Conservation (phyloP, 2,329 filamentous ascomycete genomes). For the Stylonectria norvegica region DNA sequence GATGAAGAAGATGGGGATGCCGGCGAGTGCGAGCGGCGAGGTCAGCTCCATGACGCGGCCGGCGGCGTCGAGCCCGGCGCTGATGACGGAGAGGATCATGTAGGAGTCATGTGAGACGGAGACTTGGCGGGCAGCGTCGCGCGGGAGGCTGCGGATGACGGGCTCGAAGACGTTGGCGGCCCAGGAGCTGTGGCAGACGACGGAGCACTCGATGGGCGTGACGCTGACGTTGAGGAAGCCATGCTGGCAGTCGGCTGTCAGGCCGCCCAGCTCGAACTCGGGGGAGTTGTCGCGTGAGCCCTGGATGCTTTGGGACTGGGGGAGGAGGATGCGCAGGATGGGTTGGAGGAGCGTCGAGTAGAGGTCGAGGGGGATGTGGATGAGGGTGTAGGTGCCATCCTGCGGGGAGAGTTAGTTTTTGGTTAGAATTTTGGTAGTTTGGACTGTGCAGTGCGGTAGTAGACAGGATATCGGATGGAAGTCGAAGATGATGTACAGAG, state of each 20-base stretch:
- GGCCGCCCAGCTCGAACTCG: slow-evolving; percentile 42
- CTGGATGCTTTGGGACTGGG: slow-evolving; percentile 48
- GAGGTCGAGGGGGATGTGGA: slow-evolving; percentile 81
- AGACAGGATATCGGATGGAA: no score
- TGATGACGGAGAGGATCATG: slow-evolving; percentile 84
- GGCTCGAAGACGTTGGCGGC: slow-evolving; percentile 74
- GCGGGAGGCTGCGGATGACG: slow-evolving; percentile 61
- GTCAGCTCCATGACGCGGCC: slow-evolving; percentile 89
- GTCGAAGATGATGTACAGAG: no score
- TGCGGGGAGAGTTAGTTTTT: slow-evolving; percentile 37
- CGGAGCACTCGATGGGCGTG: slow-evolving; percentile 86
- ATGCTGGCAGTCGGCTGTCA: slow-evolving; percentile 56
- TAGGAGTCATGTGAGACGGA: slow-evolving; percentile 81
- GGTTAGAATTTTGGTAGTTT: neutral
- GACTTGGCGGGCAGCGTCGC: slow-evolving; percentile 50
- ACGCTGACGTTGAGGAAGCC: slow-evolving; percentile 91
- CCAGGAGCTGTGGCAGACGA: slow-evolving; percentile 79
- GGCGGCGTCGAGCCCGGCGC: slow-evolving; percentile 85
- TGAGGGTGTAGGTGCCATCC: slow-evolving; percentile 83
- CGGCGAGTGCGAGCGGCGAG: slow-evolving; percentile 82
- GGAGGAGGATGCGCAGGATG: slow-evolving; percentile 80
- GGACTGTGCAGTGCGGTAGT: no score
- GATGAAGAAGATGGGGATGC: slow-evolving; percentile 97
- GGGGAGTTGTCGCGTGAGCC: slow-evolving; percentile 34
- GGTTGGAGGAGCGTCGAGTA: slow-evolving; percentile 79